Percentiles rank a stretch among this genome's conserved stretches.
phyloP scores from a whole-genome alignment of 371 early-diverging fungal species.

The Mucor mucedo region DNA sequence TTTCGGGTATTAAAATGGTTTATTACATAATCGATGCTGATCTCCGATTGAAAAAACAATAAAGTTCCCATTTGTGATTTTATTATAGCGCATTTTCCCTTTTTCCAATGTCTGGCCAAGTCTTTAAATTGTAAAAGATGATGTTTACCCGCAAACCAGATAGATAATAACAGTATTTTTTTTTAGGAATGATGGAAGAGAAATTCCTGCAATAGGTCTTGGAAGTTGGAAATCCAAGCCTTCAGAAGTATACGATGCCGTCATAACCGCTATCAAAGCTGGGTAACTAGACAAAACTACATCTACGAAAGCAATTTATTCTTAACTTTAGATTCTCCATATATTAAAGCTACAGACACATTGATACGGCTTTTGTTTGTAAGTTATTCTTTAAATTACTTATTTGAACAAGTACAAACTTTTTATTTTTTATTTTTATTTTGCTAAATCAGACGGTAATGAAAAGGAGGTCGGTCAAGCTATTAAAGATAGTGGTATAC shows the following conservation, averaged over 20 bases:
- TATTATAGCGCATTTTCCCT: background rate
- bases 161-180: background rate
- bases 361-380: conserved; percentile 41
- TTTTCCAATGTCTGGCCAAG: conserved; percentile 12
- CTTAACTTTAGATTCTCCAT: background rate
- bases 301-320: background rate
- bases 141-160: no score
- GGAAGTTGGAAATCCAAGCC: conserved; percentile 53
- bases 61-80: no score
- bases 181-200: conserved; percentile 33
- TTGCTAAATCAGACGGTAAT: conserved; percentile 27
- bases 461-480: conserved; percentile 46
- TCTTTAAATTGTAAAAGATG: conserved; percentile 14
- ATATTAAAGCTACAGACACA: conserved; percentile 25
- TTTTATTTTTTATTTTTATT: background rate
- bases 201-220: conserved; percentile 38
- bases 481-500: conserved; percentile 51
- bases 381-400: conserved; percentile 6
- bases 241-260: conserved; percentile 43
- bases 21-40: background rate
- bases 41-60: background rate
- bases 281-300: conserved; percentile 18
- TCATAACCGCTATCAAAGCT: conserved; percentile 49
- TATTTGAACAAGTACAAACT: background rate
- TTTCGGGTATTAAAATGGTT: background rate